These are phyloP conservation scores for Endogone sp. DNA, from an alignment of 192 early-diverging fungal species.

Conservation along the genomic window DNA sequence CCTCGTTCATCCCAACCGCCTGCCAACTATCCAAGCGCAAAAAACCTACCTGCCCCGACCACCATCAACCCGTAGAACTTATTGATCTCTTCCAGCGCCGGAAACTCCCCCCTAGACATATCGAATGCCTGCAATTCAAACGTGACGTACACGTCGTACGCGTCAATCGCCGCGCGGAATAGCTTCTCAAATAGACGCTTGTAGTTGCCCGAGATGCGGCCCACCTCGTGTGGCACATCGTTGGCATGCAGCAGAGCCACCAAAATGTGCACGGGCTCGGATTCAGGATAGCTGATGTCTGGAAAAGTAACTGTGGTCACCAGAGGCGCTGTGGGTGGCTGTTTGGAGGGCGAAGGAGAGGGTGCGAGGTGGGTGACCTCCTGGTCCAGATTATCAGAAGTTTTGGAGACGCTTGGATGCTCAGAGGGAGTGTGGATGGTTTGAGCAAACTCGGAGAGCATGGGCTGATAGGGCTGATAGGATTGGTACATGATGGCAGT, in stretches of 20 bases:
- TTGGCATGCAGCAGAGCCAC: not conserved
- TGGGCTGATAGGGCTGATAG: not conserved
- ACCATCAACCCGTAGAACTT: not conserved
- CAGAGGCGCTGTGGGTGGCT: no score
- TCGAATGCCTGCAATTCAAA: not conserved
- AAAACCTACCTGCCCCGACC: not conserved
- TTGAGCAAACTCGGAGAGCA: not conserved
- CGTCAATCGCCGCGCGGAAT: not conserved
- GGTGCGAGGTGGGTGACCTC: no score
- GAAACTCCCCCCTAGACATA: not conserved
- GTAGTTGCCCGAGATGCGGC: not conserved
- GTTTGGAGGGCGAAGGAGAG: no score
- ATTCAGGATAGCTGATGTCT: no score
- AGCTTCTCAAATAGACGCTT: not conserved
- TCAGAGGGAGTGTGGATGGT: not conserved
- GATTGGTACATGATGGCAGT: not conserved
- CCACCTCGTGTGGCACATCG: not conserved
- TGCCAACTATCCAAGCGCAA: no score
- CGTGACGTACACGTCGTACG: not conserved
- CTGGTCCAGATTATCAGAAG: no score
- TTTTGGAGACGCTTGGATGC: no score
- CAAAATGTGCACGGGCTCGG: not conserved
- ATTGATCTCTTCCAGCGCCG: not conserved
- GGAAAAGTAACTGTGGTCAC: no score
- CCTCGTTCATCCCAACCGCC: not conserved